Base-by-base conservation (phyloP, 2,329 filamentous ascomycete species). In the Tympanopsis confertula region DNA sequence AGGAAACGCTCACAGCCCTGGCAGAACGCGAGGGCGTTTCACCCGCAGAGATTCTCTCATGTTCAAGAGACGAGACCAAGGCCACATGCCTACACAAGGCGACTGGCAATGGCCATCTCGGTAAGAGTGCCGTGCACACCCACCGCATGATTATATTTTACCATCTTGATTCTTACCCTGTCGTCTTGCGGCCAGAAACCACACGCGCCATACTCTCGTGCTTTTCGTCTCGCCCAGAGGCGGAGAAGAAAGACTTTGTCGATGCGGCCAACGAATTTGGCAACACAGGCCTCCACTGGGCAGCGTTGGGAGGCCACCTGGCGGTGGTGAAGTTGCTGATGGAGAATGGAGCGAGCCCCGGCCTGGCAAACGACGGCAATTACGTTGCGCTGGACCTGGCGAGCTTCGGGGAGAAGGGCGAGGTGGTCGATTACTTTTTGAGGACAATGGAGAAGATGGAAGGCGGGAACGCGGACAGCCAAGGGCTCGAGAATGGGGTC, bases 211-310 rank as follows among this genome's bases (percentile, higher is more conserved):
- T 41, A 44, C 5, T 43, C 50, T 4, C 48, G 64, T 3, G 38
- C 67, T 36, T 60, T 66, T 54, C 57, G 64, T 56, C 52, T 33
- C 57, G 57, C 35, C 56, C 46, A 15, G 47, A 56, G 41, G 55
- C 55, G 22, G 59, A 63, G 42, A 63, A 61, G 44, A 61, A 65
- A 44, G 55, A 67, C 1, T 76, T 80, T 46, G 57, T 87, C 18
- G 82, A 86, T 48, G 65, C 70, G 2, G 68, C 73, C 43, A 98
- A 98, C 52, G 66, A 77, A 43, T 81, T 83, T 35, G 88, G 87
- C 33, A 96, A 95, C 63, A 95, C 89, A 1, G 75, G 86, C 1
- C 66, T 98, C 41, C 91, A 98, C 62, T 96, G 88, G 88, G 89
- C 89, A 0, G 84, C 86, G 1, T 65, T 95, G 39, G 91, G 93